Evolutionary conservation across 257 asterid genomes (phyloP), one percentile per base, ranked within the genome.

Genomic region (Cinchona pubescens): DNA sequence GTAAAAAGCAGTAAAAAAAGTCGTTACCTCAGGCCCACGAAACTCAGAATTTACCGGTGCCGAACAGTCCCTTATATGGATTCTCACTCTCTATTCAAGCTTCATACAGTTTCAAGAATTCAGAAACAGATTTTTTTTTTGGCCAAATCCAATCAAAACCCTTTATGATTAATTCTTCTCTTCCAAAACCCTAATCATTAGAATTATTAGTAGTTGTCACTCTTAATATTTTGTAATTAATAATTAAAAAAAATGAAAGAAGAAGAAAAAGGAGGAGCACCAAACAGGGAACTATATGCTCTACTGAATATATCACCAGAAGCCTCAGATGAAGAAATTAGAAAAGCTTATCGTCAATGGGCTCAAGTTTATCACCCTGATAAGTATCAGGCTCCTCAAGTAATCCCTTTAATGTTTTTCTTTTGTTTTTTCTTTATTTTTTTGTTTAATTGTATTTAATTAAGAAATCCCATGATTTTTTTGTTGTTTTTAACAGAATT

Each of bases 331-430:
- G 98, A 95, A 87, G 99, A 95, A 83, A 95, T 92, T 76, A 72
- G 96, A 85, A 92, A 69, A 82, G 94, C 99, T 71, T 95, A 95
- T 84, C 98, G 99, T 56, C 97, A 91, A 79, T 95, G 98, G 99
- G 99, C 99, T 56, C 97, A 91, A 85, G 85, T 92, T 69, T 95
- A 95, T 78, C 99, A 95, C 62, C 99, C 99, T 40, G 99, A 95
- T 77, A 95, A 95, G 77, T 86, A 85, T 86, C 98, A 89, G 83
- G 85, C 87, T 81, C 85, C 85, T 13, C 91, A 84, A 56, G 99
- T 90, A 86, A 67, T 48, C 25, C 7, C 8, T 8, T 8, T 42
- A n/a, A n/a, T 42, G 9, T 42, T 11, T 5, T 42, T 11, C 8
- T 11, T 5, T 15, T 7, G n/a, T 13, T 78, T 53, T 27, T 16